phyloP scores from a whole-genome alignment of 768 basidiomycete genomes.

The Tricholoma bakamatsutake region DNA sequence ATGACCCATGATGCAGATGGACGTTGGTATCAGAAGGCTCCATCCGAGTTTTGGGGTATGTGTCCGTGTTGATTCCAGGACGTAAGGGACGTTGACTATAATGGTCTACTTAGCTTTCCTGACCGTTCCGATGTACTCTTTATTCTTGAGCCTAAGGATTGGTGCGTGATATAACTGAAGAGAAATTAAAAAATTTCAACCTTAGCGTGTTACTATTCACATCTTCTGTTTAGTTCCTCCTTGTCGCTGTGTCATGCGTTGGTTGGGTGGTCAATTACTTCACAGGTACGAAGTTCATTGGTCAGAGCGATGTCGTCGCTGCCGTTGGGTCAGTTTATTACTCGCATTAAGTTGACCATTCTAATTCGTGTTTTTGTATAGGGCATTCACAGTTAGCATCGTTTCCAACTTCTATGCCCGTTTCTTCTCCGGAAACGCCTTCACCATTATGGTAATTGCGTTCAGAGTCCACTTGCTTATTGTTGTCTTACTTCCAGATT shows the following conservation, averaged over 20 bases:
- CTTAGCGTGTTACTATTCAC: background rate
- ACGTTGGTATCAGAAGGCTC: constrained; percentile 72
- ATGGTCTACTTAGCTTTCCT: constrained; percentile 46
- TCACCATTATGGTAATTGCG: constrained; percentile 71
- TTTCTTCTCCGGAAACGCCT: constrained; percentile 67
- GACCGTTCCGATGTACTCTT: constrained; percentile 63
- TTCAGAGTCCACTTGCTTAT: background rate
- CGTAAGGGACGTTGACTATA: background rate
- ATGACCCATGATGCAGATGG: constrained; percentile 48
- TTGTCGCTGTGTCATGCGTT: constrained; percentile 53
- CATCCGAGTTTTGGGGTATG: constrained; percentile 66
- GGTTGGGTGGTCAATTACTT: constrained; percentile 83
- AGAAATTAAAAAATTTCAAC: constrained; percentile 38
- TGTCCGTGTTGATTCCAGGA: constrained; percentile 1
- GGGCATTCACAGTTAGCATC: constrained; percentile 77
- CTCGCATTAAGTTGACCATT: background rate
- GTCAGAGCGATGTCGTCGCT: constrained; percentile 71
- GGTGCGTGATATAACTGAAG: constrained; percentile 51
- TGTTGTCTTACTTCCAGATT: constrained; percentile 33
- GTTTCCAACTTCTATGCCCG: constrained; percentile 74
- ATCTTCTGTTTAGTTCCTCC: constrained; percentile 21
- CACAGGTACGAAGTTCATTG: constrained; percentile 50
- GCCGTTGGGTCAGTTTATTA: constrained; percentile 52
- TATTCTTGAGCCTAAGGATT: constrained; percentile 63
- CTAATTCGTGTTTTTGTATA: constrained; percentile 14